Percentiles rank a stretch among this genome's conserved stretches.
These are phyloP conservation scores for Solanum sejunctum DNA, from an alignment of 257 asterid genomes.

Conservation along the genomic window DNA sequence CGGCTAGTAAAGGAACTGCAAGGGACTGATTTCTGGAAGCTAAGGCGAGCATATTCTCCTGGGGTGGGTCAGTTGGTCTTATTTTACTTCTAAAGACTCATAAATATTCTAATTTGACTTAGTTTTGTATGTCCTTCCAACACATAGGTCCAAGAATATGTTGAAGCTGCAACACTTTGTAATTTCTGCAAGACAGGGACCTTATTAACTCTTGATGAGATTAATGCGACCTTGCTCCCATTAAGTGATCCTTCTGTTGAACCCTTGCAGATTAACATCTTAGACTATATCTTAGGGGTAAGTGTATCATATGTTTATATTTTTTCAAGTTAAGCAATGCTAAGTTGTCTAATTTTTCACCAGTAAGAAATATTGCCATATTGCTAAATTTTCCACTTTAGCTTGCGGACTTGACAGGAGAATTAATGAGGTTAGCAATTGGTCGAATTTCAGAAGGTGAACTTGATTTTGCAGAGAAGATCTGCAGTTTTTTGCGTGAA, in stretches of 20 bases:
- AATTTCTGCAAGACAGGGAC: conserved; percentile 75
- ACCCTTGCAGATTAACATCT: conserved; percentile 80
- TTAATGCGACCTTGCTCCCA: conserved; percentile 52
- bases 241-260: conserved; percentile 62
- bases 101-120: background rate
- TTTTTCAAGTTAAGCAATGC: background rate
- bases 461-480: conserved; percentile 67
- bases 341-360: background rate
- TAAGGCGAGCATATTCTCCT: conserved; percentile 91
- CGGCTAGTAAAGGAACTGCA: conserved; percentile 71
- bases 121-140: conserved; percentile 5
- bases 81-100: background rate
- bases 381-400: conserved; percentile 18
- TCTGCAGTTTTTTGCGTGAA: conserved; percentile 79
- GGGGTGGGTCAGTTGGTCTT: conserved; percentile 39
- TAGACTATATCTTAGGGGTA: conserved; percentile 90
- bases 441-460: conserved; percentile 97
- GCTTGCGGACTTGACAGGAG: conserved; percentile 97
- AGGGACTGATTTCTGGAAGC: conserved; percentile 93
- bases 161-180: conserved; percentile 89
- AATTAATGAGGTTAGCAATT: conserved; percentile 90
- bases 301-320: conserved; percentile 9
- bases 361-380: background rate
- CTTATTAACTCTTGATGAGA: conserved; percentile 65
- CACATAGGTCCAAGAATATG: conserved; percentile 77